Conservation (phyloP, 768 basidiomycete species). For the Podaxis sp. region DNA sequence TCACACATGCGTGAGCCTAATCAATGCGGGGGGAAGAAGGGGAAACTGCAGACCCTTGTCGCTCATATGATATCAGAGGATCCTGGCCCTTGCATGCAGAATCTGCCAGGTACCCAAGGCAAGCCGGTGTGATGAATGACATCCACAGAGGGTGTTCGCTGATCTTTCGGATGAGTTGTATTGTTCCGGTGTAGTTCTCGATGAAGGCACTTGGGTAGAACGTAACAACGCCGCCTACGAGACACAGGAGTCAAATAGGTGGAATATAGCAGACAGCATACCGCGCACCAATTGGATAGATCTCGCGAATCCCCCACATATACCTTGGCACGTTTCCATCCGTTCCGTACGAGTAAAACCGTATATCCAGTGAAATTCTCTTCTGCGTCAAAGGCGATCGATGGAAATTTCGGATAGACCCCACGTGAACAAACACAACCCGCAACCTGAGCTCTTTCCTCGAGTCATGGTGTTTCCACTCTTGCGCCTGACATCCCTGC, state of each 20-base stretch:
- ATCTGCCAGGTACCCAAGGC: conserved; percentile 50
- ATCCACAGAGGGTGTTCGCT: conserved; percentile 65
- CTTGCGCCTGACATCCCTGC: conserved; percentile 8
- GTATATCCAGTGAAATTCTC: conserved; percentile 44
- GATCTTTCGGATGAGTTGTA: conserved; percentile 48
- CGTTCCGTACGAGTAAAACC: conserved; percentile 70
- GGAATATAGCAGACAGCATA: not conserved
- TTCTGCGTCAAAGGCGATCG: conserved; percentile 48
- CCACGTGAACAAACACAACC: conserved; percentile 66
- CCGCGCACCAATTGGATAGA: conserved; percentile 64
- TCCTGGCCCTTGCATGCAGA: conserved; percentile 35
- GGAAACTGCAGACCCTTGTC: conserved; percentile 28
- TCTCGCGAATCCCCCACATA: conserved; percentile 62
- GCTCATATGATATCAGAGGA: conserved; percentile 37
- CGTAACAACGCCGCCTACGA: conserved; percentile 67
- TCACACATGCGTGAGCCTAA: not conserved
- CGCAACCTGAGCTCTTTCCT: conserved; percentile 20
- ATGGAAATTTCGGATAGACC: conserved; percentile 47
- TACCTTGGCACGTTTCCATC: conserved; percentile 48
- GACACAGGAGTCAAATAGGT: not conserved
- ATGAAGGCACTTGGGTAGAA: conserved; percentile 63
- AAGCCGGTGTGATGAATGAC: conserved; percentile 64
- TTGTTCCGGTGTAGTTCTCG: conserved; percentile 48
- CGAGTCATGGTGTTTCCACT: conserved; percentile 4
- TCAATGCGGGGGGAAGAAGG: not conserved